These are phyloP conservation scores for Fusarium solani-melongenae DNA, from an alignment of 2,329 filamentous ascomycete species.

Conservation along the genomic window DNA sequence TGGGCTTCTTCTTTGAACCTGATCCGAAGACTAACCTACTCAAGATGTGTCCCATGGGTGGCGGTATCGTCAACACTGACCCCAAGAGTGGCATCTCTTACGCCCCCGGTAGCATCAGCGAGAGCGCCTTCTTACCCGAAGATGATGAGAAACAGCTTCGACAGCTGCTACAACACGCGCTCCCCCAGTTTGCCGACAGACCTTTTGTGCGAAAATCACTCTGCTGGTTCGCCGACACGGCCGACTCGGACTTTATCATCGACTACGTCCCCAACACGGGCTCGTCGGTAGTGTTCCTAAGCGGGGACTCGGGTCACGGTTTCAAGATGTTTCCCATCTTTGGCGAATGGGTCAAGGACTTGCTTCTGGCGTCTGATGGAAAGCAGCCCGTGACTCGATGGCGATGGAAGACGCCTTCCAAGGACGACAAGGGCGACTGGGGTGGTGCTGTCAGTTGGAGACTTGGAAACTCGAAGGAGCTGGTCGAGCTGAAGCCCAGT, in stretches of 20 bases:
- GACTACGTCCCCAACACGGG: conserved; percentile 65
- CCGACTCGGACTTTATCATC: conserved; percentile 69
- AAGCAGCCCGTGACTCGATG: conserved; percentile 59
- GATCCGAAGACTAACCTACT: conserved; percentile 67
- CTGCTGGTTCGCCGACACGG: conserved; percentile 74
- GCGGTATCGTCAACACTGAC: conserved; percentile 62
- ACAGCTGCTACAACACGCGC: conserved; percentile 60
- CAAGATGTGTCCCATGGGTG: conserved; percentile 70
- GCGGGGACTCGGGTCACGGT: conserved; percentile 70
- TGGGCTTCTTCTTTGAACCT: conserved; percentile 75
- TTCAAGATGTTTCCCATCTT: conserved; percentile 73
- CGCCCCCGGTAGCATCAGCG: conserved; percentile 42
- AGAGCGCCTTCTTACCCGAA: conserved; percentile 61
- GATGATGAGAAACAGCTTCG: conserved; percentile 65
- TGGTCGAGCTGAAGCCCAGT: conserved; percentile 29
- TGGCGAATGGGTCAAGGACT: conserved; percentile 63
- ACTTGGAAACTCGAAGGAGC: conserved; percentile 46
- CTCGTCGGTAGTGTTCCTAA: conserved; percentile 59
- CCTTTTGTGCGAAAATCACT: conserved; percentile 66
- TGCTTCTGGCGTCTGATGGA: conserved; percentile 54
- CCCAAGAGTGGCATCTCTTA: conserved; percentile 52
- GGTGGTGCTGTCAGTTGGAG: conserved; percentile 52
- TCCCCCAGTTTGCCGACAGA: conserved; percentile 62
- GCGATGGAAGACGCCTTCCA: conserved; percentile 59
- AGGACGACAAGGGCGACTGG: conserved; percentile 38